Conservation (phyloP, 495 filamentous ascomycete species). For the Aspergillus affinis region DNA sequence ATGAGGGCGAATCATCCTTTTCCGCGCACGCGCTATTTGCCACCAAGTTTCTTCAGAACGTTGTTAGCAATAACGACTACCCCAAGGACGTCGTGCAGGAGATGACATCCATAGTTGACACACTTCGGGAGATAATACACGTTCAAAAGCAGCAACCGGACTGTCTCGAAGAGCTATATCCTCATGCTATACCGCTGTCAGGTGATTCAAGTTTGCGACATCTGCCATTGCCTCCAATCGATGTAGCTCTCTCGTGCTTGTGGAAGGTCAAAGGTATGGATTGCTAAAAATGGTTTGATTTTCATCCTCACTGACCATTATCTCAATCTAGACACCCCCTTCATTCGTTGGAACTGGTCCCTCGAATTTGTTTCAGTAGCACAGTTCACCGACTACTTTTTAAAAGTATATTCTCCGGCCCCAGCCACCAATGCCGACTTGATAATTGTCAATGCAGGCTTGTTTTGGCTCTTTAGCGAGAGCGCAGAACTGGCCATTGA, state of each 20-base stretch:
- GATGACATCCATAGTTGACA: slow-evolving; percentile 8
- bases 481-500: slow-evolving; percentile 5
- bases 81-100: slow-evolving; percentile 1
- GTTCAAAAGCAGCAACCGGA: slow-evolving; percentile 9
- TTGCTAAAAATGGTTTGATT: not conserved
- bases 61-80: not conserved
- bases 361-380: slow-evolving; percentile 7
- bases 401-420: slow-evolving; percentile 11
- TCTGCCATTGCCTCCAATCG: slow-evolving; percentile 12
- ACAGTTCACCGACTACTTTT: slow-evolving; percentile 12
- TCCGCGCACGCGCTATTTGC: slow-evolving; percentile 12
- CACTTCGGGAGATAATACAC: not conserved
- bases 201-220: slow-evolving; percentile 1
- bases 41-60: slow-evolving; percentile 6
- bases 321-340: not conserved
- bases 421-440: slow-evolving; percentile 12
- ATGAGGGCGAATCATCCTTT: slow-evolving; percentile 13
- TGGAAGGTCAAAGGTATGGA: slow-evolving; percentile 5
- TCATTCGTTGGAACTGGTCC: not conserved
- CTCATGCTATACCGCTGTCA: slow-evolving; percentile 6
- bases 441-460: slow-evolving; percentile 17
- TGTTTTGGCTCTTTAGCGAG: slow-evolving; percentile 17
- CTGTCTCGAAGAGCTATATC: slow-evolving; percentile 5
- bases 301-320: not conserved
- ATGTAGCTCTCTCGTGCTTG: slow-evolving; percentile 8